These are phyloP conservation scores for Ganoderma boninense DNA, from an alignment of 1,284 basidiomycete genomes.

Conservation along the genomic window DNA sequence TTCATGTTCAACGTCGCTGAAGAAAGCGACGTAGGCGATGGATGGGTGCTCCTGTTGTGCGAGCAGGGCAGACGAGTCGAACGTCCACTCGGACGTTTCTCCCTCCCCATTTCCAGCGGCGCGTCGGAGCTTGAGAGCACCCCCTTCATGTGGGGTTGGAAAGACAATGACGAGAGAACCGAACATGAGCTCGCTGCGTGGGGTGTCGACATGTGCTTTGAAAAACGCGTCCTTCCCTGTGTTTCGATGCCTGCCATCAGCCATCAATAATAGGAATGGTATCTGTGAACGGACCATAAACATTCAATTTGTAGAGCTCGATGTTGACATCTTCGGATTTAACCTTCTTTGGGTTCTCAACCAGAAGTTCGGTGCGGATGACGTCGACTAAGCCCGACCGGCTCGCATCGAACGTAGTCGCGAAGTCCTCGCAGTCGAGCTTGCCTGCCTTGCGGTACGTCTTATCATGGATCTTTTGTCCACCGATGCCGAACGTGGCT, in stretches of 20 bases:
- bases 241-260: background rate
- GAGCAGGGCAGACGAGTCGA: slow-evolving; percentile 43
- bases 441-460: slow-evolving; percentile 38
- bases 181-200: slow-evolving; percentile 39
- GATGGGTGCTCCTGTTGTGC: slow-evolving; percentile 16
- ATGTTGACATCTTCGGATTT: slow-evolving; percentile 20
- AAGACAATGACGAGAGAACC: slow-evolving; percentile 54
- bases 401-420: slow-evolving; percentile 40
- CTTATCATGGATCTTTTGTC: slow-evolving; percentile 35
- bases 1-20: slow-evolving; percentile 56
- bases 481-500: slow-evolving; percentile 34
- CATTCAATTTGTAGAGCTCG: slow-evolving; percentile 39
- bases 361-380: slow-evolving; percentile 34
- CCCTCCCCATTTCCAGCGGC: slow-evolving; percentile 33
- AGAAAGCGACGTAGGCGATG: slow-evolving; percentile 50
- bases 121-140: slow-evolving; percentile 44
- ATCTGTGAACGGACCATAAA: slow-evolving; percentile 6
- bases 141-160: slow-evolving; percentile 52
- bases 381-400: slow-evolving; percentile 35
- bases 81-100: slow-evolving; percentile 27
- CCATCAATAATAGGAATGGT: background rate
- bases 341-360: slow-evolving; percentile 22
- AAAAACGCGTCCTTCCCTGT: slow-evolving; percentile 36
- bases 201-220: slow-evolving; percentile 40
- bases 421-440: slow-evolving; percentile 35